A percentile compares a stretch with the other conserved stretches of the same genome.
phyloP scores from a whole-genome alignment of 306 rosid genomes.

The Corylus avellana region DNA sequence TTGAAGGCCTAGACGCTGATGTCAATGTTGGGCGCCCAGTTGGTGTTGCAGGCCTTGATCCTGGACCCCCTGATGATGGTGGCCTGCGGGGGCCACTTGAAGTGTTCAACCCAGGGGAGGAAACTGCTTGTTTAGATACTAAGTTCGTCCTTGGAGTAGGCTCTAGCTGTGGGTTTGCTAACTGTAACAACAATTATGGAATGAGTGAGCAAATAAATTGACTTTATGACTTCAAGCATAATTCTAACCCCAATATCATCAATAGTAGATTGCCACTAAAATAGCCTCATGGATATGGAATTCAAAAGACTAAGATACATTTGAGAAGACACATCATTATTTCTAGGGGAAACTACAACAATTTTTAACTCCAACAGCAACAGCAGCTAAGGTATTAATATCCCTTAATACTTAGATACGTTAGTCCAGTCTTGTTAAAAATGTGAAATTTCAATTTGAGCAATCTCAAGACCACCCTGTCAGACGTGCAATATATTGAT shows the following conservation, averaged over 20 bases:
- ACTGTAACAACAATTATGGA: constrained; percentile 53
- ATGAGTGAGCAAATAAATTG: constrained; percentile 30
- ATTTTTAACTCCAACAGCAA: not conserved
- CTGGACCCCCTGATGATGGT: constrained; percentile 87
- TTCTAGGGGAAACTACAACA: not conserved
- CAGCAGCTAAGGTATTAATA: not conserved
- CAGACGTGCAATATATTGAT: not conserved
- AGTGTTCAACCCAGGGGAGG: constrained; percentile 74
- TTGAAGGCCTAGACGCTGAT: constrained; percentile 61
- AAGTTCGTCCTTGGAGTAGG: constrained; percentile 58
- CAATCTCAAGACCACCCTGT: not conserved
- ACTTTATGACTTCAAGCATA: constrained; percentile 22
- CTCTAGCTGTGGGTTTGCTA: constrained; percentile 75
- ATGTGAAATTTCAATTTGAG: not conserved
- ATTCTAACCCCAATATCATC: constrained; percentile 6
- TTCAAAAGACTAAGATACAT: constrained; percentile 7
- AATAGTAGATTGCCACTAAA: constrained; percentile 1
- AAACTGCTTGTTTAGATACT: constrained; percentile 58
- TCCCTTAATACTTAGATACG: not conserved
- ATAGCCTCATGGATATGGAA: not conserved
- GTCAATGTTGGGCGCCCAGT: constrained; percentile 69
- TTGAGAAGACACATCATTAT: not conserved
- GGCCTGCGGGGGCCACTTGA: constrained; percentile 77
- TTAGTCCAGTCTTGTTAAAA: not conserved
- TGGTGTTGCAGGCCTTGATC: constrained; percentile 88